Evolutionary conservation across 179 eudicot species (phyloP), one percentile per base, ranked within the genome.

Genomic region (Beta macrorhiza): DNA sequence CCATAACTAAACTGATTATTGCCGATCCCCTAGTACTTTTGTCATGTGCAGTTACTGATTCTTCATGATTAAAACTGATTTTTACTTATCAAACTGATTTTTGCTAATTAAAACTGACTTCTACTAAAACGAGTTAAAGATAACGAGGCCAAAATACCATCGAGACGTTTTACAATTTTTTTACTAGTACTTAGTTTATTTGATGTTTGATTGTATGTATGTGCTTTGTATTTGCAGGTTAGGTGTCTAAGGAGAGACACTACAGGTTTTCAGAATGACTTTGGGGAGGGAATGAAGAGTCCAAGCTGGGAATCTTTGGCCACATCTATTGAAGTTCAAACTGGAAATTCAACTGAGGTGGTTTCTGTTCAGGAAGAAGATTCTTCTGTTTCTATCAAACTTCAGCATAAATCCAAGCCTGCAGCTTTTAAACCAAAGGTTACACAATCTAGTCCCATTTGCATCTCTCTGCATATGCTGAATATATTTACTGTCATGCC

Each of bases 311-410:
- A 83, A 63, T 93, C 97, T 64, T 20, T 88, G 64, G 93, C 91
- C 20, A 90, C 97, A 84, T 92, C 97, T 14, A 59, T 92, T 68
- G 95, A 91, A 86, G 97, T 91, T 81, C 93, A 90, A 80, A 87
- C 89, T 2, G 95, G 90, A 57, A 87, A 92, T 80, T 93, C 96
- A 42, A 72, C 65, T 22, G 85, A 78, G 25, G 81, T 74, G 13
- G 55, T 84, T 68, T 87, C 91, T 13, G 74, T 83, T 63, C 79
- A 70, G 74, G 90, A 85, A 83, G 86, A 87, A 80, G 85, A 78
- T 37, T 65, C 62, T n/a, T 67, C 83, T 44, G 65, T 80, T 32
- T 78, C 73, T 56, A 83, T 83, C 71, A 81, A 78, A 53, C 62
- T 82, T 72, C 90, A 87, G 65, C 80, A 82, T 20, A 88, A 82